A percentile compares a stretch with the other conserved stretches of the same genome.
These are phyloP conservation scores for Uromyces viciae-fabae DNA, from an alignment of 1,284 basidiomycete species.

Conservation along the genomic window DNA sequence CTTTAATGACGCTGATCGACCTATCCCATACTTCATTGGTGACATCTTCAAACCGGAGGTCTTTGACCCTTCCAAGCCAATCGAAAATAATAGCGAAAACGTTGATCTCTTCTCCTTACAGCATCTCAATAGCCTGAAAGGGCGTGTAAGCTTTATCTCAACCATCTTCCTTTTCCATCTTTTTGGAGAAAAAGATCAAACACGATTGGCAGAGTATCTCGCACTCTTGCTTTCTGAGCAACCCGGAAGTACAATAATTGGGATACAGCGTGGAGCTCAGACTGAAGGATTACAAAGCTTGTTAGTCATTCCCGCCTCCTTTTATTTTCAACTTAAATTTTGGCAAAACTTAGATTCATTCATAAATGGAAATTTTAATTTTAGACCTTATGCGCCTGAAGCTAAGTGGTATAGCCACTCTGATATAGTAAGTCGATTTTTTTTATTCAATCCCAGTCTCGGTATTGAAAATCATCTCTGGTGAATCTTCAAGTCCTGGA, in stretches of 20 bases:
- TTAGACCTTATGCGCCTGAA: neutral
- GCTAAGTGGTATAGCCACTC: slow-evolving; percentile 20
- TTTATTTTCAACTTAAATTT: neutral
- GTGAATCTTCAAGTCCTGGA: neutral
- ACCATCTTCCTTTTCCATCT: slow-evolving; percentile 11
- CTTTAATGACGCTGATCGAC: neutral
- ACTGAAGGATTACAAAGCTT: slow-evolving; percentile 4
- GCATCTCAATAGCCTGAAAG: slow-evolving; percentile 15
- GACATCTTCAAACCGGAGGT: slow-evolving; percentile 1
- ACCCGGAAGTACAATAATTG: slow-evolving; percentile 26
- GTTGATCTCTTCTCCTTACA: slow-evolving; percentile 17
- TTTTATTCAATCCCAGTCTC: neutral
- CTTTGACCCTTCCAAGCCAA: neutral
- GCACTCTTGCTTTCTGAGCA: slow-evolving; percentile 16
- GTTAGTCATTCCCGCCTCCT: neutral
- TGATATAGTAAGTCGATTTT: neutral
- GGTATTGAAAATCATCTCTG: neutral
- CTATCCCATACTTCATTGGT: slow-evolving; percentile 25
- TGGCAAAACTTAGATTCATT: neutral
- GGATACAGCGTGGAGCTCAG: slow-evolving; percentile 1
- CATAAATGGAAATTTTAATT: neutral
- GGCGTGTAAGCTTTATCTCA: slow-evolving; percentile 1
- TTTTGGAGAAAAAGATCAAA: slow-evolving; percentile 13
- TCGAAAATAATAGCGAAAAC: too few species aligned
- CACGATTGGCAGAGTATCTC: neutral